Evolutionary conservation across 192 early-diverging fungal species (phyloP).

Genomic region (Phycomyces blakesleeanus): DNA sequence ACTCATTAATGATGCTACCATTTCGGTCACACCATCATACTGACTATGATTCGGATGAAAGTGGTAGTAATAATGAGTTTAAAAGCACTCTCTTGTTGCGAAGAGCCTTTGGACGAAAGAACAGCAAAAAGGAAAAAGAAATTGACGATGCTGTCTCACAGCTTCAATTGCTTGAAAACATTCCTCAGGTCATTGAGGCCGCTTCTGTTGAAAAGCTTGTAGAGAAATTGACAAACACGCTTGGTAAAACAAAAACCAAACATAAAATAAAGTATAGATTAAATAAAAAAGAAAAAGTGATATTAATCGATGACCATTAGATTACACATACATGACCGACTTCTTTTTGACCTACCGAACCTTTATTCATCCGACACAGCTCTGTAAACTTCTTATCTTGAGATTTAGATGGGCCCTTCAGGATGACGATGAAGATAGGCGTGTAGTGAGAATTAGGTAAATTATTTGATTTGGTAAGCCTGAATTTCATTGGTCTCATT

Average conservation of each 20-base stretch:
- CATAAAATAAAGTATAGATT: too few relatives aligned
- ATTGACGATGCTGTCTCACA: neutral
- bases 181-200: slow-evolving; percentile 35
- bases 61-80: neutral
- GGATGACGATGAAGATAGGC: slow-evolving; percentile 41
- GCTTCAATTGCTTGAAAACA: neutral
- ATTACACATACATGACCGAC: slow-evolving; percentile 60
- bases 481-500: too few relatives aligned
- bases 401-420: slow-evolving; percentile 55
- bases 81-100: slow-evolving; percentile 2
- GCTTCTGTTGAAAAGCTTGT: slow-evolving; percentile 54
- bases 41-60: neutral
- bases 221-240: slow-evolving; percentile 49
- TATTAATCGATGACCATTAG: slow-evolving; percentile 20
- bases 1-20: neutral
- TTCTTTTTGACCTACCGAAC: slow-evolving; percentile 61
- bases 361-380: slow-evolving; percentile 46
- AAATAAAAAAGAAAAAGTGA: too few relatives aligned
- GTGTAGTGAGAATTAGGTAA: slow-evolving; percentile 53
- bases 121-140: neutral
- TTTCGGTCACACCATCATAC: neutral
- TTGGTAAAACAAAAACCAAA: slow-evolving; percentile 21
- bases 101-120: slow-evolving; percentile 9
- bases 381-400: slow-evolving; percentile 50
- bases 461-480: neutral